Evolutionary conservation across 306 rosid genomes (phyloP), one percentile per base, ranked within the genome.

Genomic region (Fragaria ananassa): DNA sequence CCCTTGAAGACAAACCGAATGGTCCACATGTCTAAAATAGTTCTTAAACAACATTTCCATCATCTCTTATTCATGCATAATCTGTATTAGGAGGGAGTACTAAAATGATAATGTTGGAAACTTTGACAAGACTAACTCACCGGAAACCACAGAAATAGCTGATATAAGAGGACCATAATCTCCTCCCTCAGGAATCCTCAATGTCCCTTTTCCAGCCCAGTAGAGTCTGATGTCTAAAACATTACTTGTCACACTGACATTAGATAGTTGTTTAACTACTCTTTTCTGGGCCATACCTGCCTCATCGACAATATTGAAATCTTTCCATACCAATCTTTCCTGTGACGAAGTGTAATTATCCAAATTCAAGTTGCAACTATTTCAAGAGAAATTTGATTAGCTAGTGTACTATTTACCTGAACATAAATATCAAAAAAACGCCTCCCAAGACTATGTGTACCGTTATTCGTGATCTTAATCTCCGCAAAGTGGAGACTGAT

Each of bases 81-180:
- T 54, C 0, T 54, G 4, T 18, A 54, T 5, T 5, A 35, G 39
- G 39, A 35, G 39, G 39, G 0, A 35, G 8, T 29, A 62, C 11
- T 66, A 35, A 61, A 29, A 5, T 50, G 63, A 71, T 21, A 51
- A 37, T 5, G 31, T 18, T 44, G 51, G 31, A 45, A 65, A 47
- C 0, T 42, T 19, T 21, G 15, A 41, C 27, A 74, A 31, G 60
- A 61, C 34, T 23, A 25, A 79, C 87, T 85, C 34, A 85, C 91
- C 84, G 65, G 91, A 83, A 78, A 79, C 84, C 63, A 86, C 82
- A 67, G 92, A 88, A 64, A 88, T 31, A 61, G 92, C 92, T 65
- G 92, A 86, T 83, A 88, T 74, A 18, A 88, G 87, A 69, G 88
- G 92, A 67, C 92, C 88, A 73, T 88, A 88, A 62, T 73, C 68